Conservation (phyloP, 805 yeast genomes). For the Pichia paraexigua region DNA sequence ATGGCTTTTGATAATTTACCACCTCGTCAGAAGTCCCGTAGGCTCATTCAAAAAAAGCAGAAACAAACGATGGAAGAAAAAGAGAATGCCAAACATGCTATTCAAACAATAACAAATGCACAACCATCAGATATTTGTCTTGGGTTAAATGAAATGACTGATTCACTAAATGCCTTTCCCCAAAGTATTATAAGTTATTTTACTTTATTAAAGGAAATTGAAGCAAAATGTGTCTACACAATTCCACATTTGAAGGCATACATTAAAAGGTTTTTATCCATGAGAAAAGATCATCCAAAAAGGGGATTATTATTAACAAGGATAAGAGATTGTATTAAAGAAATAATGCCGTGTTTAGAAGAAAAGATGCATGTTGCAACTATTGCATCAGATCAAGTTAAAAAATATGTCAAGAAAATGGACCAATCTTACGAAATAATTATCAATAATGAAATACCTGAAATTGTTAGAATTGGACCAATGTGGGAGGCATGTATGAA, state of each 20-base stretch:
- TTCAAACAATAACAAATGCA: slow-evolving; percentile 13
- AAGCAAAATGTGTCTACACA: slow-evolving; percentile 80
- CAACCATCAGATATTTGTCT: slow-evolving; percentile 46
- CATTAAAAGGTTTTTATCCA: slow-evolving; percentile 41
- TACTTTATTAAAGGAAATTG: slow-evolving; percentile 85
- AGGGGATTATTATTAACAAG: slow-evolving; percentile 30
- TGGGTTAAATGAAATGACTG: slow-evolving; percentile 86
- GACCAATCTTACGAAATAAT: slow-evolving; percentile 76
- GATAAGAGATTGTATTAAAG: slow-evolving; percentile 44
- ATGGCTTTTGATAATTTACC: slow-evolving; percentile 9
- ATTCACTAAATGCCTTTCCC: slow-evolving; percentile 88
- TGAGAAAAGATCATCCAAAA: slow-evolving; percentile 31
- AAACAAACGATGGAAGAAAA: slow-evolving; percentile 8
- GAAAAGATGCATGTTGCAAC: slow-evolving; percentile 97
- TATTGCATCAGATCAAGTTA: slow-evolving; percentile 72
- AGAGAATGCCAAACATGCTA: slow-evolving; percentile 1
- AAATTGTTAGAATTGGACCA: slow-evolving; percentile 66
- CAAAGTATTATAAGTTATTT: slow-evolving; percentile 73
- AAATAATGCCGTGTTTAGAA: slow-evolving; percentile 84
- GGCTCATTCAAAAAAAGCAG: slow-evolving; percentile 20
- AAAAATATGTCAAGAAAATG: slow-evolving; percentile 60
- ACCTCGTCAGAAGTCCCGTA: slow-evolving; percentile 23
- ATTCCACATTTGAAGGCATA: slow-evolving; percentile 56
- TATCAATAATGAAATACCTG: slow-evolving; percentile 74
- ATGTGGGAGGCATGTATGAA: slow-evolving; percentile 88